These are phyloP conservation scores for Colletotrichum liaoningense DNA, from an alignment of 2,329 filamentous ascomycete genomes.

Conservation along the genomic window DNA sequence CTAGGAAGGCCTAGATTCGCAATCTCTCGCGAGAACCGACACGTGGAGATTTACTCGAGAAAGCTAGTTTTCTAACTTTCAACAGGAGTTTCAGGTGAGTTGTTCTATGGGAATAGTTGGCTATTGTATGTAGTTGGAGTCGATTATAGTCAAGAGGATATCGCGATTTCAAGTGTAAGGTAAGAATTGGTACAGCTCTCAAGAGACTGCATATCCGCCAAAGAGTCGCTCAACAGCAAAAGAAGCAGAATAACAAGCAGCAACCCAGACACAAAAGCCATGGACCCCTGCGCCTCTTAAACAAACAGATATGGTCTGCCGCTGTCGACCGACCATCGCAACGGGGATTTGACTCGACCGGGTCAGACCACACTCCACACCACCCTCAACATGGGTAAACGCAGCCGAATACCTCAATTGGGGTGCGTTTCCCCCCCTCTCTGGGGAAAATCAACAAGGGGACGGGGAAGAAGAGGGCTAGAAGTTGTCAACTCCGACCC, in stretches of 20 bases:
- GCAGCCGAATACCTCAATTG: background rate
- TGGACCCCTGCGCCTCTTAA: background rate
- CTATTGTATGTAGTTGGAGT: background rate
- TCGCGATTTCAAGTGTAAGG: background rate
- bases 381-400: background rate
- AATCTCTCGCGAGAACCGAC: background rate
- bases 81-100: background rate
- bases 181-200: background rate
- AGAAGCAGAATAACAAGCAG: background rate
- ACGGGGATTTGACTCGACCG: background rate
- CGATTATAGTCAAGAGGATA: background rate
- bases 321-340: background rate
- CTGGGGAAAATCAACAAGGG: background rate
- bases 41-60: background rate
- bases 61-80: background rate
- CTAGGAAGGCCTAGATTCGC: background rate
- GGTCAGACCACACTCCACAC: slow-evolving; percentile 17
- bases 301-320: background rate
- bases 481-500: slow-evolving; percentile 16
- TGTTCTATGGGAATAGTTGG: background rate
- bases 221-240: background rate
- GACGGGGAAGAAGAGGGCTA: background rate
- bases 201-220: background rate
- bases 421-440: background rate
- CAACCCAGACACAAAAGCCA: background rate